Conservation (phyloP, 2,329 filamentous ascomycete genomes). For the Aspergillus nomiae region DNA sequence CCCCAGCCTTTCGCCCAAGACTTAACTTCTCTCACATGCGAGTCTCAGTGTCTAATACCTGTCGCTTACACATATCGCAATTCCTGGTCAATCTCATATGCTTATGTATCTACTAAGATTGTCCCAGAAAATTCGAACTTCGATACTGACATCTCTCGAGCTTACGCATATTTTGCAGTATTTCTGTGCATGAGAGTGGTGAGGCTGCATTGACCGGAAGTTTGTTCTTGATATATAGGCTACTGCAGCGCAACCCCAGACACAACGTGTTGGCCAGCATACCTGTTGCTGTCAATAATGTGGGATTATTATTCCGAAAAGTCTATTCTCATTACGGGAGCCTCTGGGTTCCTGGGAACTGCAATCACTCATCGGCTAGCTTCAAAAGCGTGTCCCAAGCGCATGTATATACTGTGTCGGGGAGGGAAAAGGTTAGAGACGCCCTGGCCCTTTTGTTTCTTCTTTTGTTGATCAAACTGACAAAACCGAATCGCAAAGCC, state of each 20-base stretch:
- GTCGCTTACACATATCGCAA: too few species aligned
- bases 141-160: too few species aligned
- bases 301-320: constrained; percentile 29
- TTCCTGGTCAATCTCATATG: too few species aligned
- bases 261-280: not conserved
- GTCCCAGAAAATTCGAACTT: too few species aligned
- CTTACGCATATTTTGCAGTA: too few species aligned
- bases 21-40: too few species aligned
- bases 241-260: not conserved
- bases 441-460: not conserved
- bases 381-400: constrained; percentile 11
- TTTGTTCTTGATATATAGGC: not conserved
- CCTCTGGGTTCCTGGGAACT: constrained; percentile 27
- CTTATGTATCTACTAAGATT: too few species aligned
- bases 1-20: too few species aligned
- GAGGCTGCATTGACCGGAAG: not conserved
- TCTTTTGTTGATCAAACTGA: not conserved
- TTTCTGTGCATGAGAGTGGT: too few species aligned
- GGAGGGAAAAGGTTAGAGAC: constrained; percentile 10
- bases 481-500: not conserved
- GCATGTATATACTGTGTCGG: constrained; percentile 18
- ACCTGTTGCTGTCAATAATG: constrained; percentile 6
- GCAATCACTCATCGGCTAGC: constrained; percentile 24
- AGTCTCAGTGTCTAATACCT: too few species aligned
- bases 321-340: constrained; percentile 24